Conservation (phyloP, 441 rosid genomes). For the Arabidopsis lyrata region DNA sequence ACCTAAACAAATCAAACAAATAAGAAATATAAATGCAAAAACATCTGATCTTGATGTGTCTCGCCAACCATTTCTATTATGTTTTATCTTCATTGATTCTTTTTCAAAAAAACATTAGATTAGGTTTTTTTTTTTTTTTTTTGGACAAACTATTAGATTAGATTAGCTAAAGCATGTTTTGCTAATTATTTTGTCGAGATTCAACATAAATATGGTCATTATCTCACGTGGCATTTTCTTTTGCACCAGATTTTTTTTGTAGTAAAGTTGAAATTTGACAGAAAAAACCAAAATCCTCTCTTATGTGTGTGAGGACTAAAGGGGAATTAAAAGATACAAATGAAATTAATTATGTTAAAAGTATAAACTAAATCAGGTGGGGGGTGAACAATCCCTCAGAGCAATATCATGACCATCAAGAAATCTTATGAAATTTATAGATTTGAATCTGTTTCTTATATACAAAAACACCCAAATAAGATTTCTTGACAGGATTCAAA, state of each 20-base stretch:
- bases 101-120: neutral
- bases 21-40: neutral
- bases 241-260: neutral
- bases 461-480: conserved; percentile 37
- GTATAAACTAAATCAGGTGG: no score
- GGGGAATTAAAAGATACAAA: no score
- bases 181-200: conserved; percentile 19
- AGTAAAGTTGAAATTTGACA: conserved; percentile 7
- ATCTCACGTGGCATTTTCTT: conserved; percentile 24
- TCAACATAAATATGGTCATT: conserved; percentile 15
- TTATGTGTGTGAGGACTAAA: no score
- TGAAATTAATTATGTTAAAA: no score
- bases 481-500: conserved; percentile 18
- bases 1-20: conserved; percentile 2
- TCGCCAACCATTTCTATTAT: conserved; percentile 2
- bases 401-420: neutral
- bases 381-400: neutral
- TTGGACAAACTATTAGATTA: neutral
- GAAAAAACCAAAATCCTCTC: neutral
- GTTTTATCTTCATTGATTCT: neutral
- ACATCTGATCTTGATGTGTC: conserved; percentile 6
- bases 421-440: conserved; percentile 11
- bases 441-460: conserved; percentile 21
- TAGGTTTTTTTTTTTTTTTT: neutral
- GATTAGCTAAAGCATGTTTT: conserved; percentile 26